A percentile compares a stretch with the other conserved stretches of the same genome.
Conservation (phyloP, 495 filamentous ascomycete genomes). For the Astrothelium macrocarpum region DNA sequence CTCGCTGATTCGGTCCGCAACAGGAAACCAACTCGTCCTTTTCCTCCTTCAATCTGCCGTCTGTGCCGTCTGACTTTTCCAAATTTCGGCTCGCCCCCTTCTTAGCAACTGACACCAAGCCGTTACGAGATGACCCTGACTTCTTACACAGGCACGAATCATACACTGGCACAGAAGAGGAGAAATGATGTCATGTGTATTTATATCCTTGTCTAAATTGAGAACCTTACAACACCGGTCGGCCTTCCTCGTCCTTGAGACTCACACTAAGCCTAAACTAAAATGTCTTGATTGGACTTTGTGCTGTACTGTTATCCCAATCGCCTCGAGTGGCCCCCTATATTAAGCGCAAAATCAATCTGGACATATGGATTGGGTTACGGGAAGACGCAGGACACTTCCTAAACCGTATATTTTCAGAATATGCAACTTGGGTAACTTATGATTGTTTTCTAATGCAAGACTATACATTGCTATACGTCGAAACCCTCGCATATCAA, state of each 20-base stretch:
- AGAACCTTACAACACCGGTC: too few relatives aligned
- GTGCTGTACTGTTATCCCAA: too few relatives aligned
- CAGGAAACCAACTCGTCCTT: not conserved
- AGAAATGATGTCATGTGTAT: not conserved
- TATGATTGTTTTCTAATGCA: too few relatives aligned
- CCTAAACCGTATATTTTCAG: too few relatives aligned
- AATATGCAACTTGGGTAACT: too few relatives aligned
- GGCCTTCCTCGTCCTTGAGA: too few relatives aligned
- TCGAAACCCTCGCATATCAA: not conserved
- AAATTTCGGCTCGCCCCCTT: not conserved
- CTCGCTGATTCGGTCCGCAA: not conserved
- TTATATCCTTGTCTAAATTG: not conserved
- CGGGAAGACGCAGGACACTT: not conserved
- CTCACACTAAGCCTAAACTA: too few relatives aligned
- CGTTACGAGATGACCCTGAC: not conserved
- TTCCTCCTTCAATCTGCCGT: not conserved
- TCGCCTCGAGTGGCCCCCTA: too few relatives aligned
- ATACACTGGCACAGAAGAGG: not conserved
- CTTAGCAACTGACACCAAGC: not conserved
- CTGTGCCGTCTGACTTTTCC: not conserved
- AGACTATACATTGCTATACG: too few relatives aligned
- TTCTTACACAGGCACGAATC: too few relatives aligned
- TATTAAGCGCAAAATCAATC: too few relatives aligned
- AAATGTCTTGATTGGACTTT: too few relatives aligned
- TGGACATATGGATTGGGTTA: not conserved